phyloP scores from a whole-genome alignment of 208 protist species.

The Trypanosoma boissoni region DNA sequence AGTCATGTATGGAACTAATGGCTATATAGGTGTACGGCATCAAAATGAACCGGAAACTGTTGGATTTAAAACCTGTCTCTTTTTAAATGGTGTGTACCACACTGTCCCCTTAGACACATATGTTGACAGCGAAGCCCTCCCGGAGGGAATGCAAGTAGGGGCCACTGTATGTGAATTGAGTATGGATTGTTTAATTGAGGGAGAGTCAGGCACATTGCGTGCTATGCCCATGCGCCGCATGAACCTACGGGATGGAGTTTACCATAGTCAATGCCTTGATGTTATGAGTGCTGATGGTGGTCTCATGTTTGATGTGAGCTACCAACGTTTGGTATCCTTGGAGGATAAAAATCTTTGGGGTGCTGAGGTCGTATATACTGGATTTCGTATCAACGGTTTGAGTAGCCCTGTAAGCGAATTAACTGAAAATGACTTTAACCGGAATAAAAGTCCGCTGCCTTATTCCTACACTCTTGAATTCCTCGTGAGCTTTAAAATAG shows the following conservation, averaged over 20 bases:
- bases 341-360: conserved; percentile 69
- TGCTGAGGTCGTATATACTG: conserved; percentile 63
- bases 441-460: no score
- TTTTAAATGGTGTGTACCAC: conserved; percentile 84
- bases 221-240: conserved; percentile 52
- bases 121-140: conserved; percentile 37
- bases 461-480: conserved; percentile 53
- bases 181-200: conserved; percentile 78
- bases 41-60: conserved; percentile 75
- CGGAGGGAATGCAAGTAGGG: conserved; percentile 54
- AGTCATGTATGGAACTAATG: conserved; percentile 88
- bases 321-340: conserved; percentile 58
- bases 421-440: no score
- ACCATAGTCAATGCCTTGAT: conserved; percentile 61
- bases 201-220: conserved; percentile 75
- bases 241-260: conserved; percentile 66
- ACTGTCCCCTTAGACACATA: conserved; percentile 26
- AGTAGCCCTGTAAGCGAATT: no score
- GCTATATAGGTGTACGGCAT: conserved; percentile 74
- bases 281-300: conserved; percentile 81
- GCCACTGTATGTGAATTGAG: conserved; percentile 61
- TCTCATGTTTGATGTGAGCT: conserved; percentile 73
- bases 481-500: conserved; percentile 58
- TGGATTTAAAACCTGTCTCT: conserved; percentile 60
- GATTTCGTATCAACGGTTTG: conserved; percentile 46